A percentile compares a stretch with the other conserved stretches of the same genome.
These are phyloP conservation scores for Schwanniomyces pseudopolymorphus DNA, from an alignment of 805 yeast species.

Conservation along the genomic window DNA sequence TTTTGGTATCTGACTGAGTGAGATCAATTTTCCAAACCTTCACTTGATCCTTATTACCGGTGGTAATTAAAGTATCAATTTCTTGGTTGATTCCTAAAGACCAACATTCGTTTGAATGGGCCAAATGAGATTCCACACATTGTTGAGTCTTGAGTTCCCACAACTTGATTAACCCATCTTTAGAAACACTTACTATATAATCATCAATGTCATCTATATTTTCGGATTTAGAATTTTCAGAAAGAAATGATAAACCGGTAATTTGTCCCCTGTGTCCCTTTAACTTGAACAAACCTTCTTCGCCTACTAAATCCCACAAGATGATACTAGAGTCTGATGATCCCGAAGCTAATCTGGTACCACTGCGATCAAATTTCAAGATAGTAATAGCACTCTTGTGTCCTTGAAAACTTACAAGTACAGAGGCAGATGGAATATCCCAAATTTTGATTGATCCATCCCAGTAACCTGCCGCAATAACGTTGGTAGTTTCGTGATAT, in stretches of 20 bases:
- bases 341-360: conserved; percentile 85
- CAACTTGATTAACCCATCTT: conserved; percentile 87
- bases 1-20: conserved; percentile 46
- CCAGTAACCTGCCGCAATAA: conserved; percentile 84
- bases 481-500: conserved; percentile 58
- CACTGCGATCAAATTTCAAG: conserved; percentile 71
- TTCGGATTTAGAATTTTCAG: conserved; percentile 21
- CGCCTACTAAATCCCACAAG: conserved; percentile 94
- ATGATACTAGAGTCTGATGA: conserved; percentile 81
- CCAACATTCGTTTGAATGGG: conserved; percentile 96
- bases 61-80: conserved; percentile 55
- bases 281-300: conserved; percentile 81
- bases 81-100: conserved; percentile 53
- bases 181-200: conserved; percentile 73
- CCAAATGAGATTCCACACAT: conserved; percentile 91
- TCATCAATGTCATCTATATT: conserved; percentile 58
- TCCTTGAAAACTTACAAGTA: conserved; percentile 83
- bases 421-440: conserved; percentile 82
- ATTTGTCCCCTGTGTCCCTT: conserved; percentile 88
- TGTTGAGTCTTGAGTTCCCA: conserved; percentile 93
- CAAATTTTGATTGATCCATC: conserved; percentile 90
- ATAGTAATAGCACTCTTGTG: conserved; percentile 78
- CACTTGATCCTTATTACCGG: conserved; percentile 78
- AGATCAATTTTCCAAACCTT: conserved; percentile 81
- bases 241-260: conserved; percentile 65